phyloP scores from a whole-genome alignment of 139 green algal genomes.

The Tetraselmis chui region DNA sequence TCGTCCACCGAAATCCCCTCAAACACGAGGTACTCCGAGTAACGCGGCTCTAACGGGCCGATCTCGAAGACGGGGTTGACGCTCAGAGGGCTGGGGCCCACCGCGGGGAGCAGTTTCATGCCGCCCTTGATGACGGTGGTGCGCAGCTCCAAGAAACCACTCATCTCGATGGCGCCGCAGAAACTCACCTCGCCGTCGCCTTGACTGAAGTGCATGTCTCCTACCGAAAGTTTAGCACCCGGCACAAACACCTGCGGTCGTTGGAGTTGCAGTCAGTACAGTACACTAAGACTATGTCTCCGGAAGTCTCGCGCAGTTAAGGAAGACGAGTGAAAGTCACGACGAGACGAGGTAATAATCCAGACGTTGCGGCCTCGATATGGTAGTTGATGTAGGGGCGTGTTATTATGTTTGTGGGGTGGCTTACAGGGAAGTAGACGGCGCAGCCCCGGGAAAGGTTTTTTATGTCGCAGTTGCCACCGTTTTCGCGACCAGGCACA shows the following conservation, averaged over 20 bases:
- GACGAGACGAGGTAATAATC: too few relatives aligned
- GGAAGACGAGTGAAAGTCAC: too few relatives aligned
- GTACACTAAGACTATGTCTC: too few relatives aligned
- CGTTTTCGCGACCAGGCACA: constrained; percentile 63
- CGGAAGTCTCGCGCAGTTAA: too few relatives aligned
- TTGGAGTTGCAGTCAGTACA: too few relatives aligned
- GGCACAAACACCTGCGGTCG: constrained; percentile 50
- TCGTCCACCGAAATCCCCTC: constrained; percentile 65
- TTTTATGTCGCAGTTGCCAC: constrained; percentile 78
- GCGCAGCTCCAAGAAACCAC: constrained; percentile 53
- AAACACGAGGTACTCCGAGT: constrained; percentile 71
- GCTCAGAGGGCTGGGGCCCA: constrained; percentile 55
- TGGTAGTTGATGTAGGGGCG: too few relatives aligned
- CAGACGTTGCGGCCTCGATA: too few relatives aligned
- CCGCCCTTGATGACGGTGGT: constrained; percentile 61
- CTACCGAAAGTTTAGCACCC: constrained; percentile 59
- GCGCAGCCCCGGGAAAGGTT: constrained; percentile 56
- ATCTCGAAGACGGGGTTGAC: constrained; percentile 77
- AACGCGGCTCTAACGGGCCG: constrained; percentile 59
- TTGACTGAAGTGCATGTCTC: constrained; percentile 70
- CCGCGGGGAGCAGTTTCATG: constrained; percentile 58
- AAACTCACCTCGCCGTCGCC: constrained; percentile 64
- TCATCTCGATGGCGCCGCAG: constrained; percentile 70
- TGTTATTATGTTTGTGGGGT: too few relatives aligned
- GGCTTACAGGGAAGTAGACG: constrained; percentile 58